These are phyloP conservation scores for Apiotrichum mycotoxinovorans DNA, from an alignment of 1,284 basidiomycete genomes.

Conservation along the genomic window DNA sequence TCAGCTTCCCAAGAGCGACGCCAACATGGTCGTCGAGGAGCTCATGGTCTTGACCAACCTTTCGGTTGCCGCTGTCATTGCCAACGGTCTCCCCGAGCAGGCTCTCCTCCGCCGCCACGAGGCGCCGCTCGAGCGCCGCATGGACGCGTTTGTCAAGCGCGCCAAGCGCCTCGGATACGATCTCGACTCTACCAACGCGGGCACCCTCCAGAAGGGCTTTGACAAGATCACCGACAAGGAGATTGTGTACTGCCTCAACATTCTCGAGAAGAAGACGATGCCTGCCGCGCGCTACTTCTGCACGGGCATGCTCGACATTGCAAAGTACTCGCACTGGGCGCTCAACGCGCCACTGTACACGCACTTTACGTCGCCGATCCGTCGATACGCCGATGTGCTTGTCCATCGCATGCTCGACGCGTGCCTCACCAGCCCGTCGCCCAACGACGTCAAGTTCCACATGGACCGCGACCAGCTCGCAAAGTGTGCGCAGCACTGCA, in stretches of 20 bases:
- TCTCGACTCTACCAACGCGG: conserved; percentile 75
- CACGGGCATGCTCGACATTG: conserved; percentile 97
- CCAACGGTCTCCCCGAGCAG: conserved; percentile 89
- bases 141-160: conserved; percentile 67
- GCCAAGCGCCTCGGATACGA: conserved; percentile 77
- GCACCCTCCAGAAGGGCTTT: conserved; percentile 79
- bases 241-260: conserved; percentile 68
- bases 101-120: conserved; percentile 92
- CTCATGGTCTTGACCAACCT: conserved; percentile 93
- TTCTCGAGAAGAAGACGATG: conserved; percentile 83
- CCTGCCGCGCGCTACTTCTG: conserved; percentile 94
- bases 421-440: conserved; percentile 60
- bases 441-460: conserved; percentile 74
- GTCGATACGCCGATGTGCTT: conserved; percentile 81
- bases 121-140: conserved; percentile 79
- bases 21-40: conserved; percentile 85
- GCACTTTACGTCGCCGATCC: conserved; percentile 92
- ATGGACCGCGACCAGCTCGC: conserved; percentile 97
- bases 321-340: conserved; percentile 93
- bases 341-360: conserved; percentile 90
- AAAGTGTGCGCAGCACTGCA: conserved; percentile 95
- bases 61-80: conserved; percentile 86
- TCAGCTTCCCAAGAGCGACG: conserved; percentile 63
- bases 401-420: conserved; percentile 96
- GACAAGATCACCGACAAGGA: conserved; percentile 66